phyloP scores from a whole-genome alignment of 2,329 filamentous ascomycete species.

The Sarocladiaceae sp. region DNA sequence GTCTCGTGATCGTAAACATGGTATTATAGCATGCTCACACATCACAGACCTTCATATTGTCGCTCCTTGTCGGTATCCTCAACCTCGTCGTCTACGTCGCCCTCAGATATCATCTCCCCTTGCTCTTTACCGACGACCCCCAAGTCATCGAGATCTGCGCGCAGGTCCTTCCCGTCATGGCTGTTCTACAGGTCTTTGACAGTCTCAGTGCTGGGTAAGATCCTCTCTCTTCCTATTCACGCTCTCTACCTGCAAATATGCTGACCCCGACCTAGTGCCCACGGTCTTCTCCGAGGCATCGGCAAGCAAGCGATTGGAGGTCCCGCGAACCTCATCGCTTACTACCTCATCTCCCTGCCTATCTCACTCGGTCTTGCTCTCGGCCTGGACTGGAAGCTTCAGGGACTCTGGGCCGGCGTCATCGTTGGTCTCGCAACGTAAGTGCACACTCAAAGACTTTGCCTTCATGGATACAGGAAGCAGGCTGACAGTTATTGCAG shows the following conservation, averaged over 20 bases:
- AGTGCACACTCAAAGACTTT: constrained; percentile 20
- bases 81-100: constrained; percentile 66
- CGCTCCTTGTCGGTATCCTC: constrained; percentile 66
- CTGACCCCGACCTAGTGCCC: constrained; percentile 38
- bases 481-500: constrained; percentile 26
- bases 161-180: constrained; percentile 68
- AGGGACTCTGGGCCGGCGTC: constrained; percentile 76
- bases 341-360: constrained; percentile 82
- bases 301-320: constrained; percentile 86
- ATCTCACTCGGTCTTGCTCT: constrained; percentile 76
- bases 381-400: constrained; percentile 66
- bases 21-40: constrained; percentile 7
- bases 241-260: neutral
- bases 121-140: constrained; percentile 68
- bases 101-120: constrained; percentile 67
- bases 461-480: too few relatives aligned
- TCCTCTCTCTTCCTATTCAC: neutral
- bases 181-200: constrained; percentile 87
- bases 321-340: constrained; percentile 78
- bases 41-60: constrained; percentile 49
- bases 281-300: constrained; percentile 79
- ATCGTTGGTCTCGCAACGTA: constrained; percentile 63
- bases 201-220: constrained; percentile 58
- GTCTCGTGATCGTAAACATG: neutral
- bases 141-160: constrained; percentile 65